Base-by-base conservation (phyloP, 2,329 filamentous ascomycete genomes). In the Orbilia brochopaga region DNA sequence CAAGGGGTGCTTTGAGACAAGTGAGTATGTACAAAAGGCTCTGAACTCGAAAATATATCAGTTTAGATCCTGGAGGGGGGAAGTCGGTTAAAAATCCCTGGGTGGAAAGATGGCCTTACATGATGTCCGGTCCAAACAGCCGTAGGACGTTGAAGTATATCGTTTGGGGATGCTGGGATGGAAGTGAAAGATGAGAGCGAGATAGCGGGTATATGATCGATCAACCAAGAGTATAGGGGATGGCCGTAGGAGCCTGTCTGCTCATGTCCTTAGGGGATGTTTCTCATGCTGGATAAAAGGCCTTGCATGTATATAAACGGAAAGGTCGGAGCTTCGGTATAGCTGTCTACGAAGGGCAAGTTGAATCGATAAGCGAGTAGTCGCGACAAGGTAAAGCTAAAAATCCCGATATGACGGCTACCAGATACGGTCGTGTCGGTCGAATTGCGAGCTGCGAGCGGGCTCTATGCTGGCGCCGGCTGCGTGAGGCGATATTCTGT, bases 281-380 rank as follows among this genome's bases (percentile, higher is more conserved):
- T 70, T 37, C 54, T 60, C 66, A 70, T 70, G 66, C 66, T 70
- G 59, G 46, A 70, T 27, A 53, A 59, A 55, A 52, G 65, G 59
- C 53, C 65, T 69, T 69, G 58, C 58, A 64, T 54, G 37, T 65
- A 57, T 57, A 62, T 53, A 62, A 59, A 64, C 21, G 54, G 59
- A 64, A 70, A 60, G 54, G 59, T 64, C 53, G 55, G 66, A 70
- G 66, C 59, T 70, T 70, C 66, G 66, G 66, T 58, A 60, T 64
- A 64, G 59, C 59, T 70, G 40, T 70, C 66, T 70, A 63, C 59
- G 66, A 70, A 70, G 54, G 66, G 66, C 63, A 70, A 70, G 59
- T 58, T 58, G 66, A 70, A 70, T 70, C 66, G 66, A 70, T 70
- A 70, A 70, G 66, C 66, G 66, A 70, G 66, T 70, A 70, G 58